Evolutionary conservation across 2,329 filamentous ascomycete species (phyloP).

Genomic region (Botrytis elliptica): DNA sequence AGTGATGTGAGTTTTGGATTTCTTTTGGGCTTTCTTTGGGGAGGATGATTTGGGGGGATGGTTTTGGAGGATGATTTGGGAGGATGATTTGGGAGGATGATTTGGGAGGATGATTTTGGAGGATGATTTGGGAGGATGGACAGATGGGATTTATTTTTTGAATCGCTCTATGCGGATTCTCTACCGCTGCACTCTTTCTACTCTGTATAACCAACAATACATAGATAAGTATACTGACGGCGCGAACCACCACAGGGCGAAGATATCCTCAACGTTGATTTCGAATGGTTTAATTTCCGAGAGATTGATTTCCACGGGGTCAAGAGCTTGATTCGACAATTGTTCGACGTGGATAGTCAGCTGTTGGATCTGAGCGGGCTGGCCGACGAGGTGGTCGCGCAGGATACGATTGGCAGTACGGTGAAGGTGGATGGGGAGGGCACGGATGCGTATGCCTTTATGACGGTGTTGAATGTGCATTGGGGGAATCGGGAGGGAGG

Average conservation of each 20-base stretch:
- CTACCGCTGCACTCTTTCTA: slow-evolving; percentile 9
- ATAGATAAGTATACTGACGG: slow-evolving; percentile 3
- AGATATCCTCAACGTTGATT: slow-evolving; percentile 91
- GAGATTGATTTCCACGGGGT: slow-evolving; percentile 92
- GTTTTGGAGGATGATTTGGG: too few species aligned
- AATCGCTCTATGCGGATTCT: not conserved
- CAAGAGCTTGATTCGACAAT: slow-evolving; percentile 84
- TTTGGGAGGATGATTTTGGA: too few species aligned
- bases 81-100: not conserved
- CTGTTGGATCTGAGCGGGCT: slow-evolving; percentile 86
- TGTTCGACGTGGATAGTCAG: slow-evolving; percentile 84
- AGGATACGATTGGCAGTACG: slow-evolving; percentile 85
- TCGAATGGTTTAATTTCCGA: slow-evolving; percentile 98
- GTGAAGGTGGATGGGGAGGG: slow-evolving; percentile 97
- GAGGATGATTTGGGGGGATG: too few species aligned
- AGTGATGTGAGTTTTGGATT: slow-evolving; percentile 31
- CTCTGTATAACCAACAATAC: too few species aligned
- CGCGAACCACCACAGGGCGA: slow-evolving; percentile 64
- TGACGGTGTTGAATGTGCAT: slow-evolving; percentile 81
- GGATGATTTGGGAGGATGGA: too few species aligned
- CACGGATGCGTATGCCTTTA: slow-evolving; percentile 86
- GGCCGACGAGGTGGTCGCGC: slow-evolving; percentile 80
- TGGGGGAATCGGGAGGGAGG: slow-evolving; percentile 69
- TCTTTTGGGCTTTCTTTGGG: not conserved
- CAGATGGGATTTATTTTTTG: not conserved